Percentiles rank a stretch among this genome's conserved stretches.
Evolutionary conservation across 1,139 yeast genomes (phyloP).

Genomic region (Sugiyamaella pinicola): DNA sequence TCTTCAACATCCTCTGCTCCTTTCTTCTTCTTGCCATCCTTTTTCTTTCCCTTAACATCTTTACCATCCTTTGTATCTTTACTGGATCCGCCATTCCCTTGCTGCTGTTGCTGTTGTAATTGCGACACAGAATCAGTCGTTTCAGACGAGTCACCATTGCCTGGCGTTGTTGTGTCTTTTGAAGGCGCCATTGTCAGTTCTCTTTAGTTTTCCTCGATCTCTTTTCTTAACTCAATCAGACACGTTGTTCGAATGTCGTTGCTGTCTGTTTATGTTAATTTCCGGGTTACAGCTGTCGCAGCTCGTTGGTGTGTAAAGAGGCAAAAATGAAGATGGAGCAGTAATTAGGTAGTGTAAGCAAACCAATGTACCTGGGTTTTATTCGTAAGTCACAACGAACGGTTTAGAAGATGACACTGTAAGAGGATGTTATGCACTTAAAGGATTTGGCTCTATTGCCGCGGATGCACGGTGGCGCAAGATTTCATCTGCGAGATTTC

Average conservation of each 20-base stretch:
- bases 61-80: slow-evolving; percentile 14
- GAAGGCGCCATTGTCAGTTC: slow-evolving; percentile 19
- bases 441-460: too few relatives aligned
- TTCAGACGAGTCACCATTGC: background rate
- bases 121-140: background rate
- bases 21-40: slow-evolving; percentile 37
- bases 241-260: background rate
- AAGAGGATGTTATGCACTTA: slow-evolving; percentile 1
- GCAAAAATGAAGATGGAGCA: slow-evolving; percentile 2
- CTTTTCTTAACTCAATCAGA: background rate
- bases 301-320: background rate
- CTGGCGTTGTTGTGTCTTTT: slow-evolving; percentile 13
- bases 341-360: slow-evolving; percentile 12
- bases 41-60: slow-evolving; percentile 23
- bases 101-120: slow-evolving; percentile 6
- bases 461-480: too few relatives aligned
- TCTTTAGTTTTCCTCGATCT: background rate
- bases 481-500: too few relatives aligned
- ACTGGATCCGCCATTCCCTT: background rate
- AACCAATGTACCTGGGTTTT: too few relatives aligned
- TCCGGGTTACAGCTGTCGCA: background rate
- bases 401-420: background rate
- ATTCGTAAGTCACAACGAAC: slow-evolving; percentile 5
- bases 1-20: slow-evolving; percentile 65
- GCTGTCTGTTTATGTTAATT: background rate